Evolutionary conservation across 1,284 basidiomycete genomes (phyloP).

Genomic region (Papiliotrema laurentii): DNA sequence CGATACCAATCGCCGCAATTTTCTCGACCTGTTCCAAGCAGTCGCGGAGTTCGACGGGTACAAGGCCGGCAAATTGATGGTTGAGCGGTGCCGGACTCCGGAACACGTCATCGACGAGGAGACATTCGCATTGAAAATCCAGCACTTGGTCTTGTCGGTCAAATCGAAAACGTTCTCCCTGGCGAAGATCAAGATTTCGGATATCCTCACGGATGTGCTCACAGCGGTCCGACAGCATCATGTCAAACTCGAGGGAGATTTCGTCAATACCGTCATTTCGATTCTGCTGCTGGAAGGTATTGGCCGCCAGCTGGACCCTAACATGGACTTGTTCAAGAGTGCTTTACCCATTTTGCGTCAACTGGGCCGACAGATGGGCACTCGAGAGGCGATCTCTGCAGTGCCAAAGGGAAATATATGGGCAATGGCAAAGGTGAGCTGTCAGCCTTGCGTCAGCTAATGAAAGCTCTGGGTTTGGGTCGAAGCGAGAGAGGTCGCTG

Average conservation of each 20-base stretch:
- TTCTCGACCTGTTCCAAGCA: conserved; percentile 92
- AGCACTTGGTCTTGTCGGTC: conserved; percentile 86
- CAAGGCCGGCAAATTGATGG: conserved; percentile 89
- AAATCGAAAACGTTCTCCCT: conserved; percentile 96
- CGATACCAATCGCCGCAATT: conserved; percentile 77
- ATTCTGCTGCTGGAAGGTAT: conserved; percentile 94
- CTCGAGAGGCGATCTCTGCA: conserved; percentile 63
- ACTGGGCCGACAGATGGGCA: conserved; percentile 81
- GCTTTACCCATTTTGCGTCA: conserved; percentile 85
- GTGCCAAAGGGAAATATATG: conserved; percentile 67
- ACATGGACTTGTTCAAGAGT: conserved; percentile 87
- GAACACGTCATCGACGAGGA: conserved; percentile 87
- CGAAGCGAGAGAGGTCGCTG: conserved; percentile 81
- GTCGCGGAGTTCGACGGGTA: conserved; percentile 97
- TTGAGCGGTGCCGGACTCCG: conserved; percentile 89
- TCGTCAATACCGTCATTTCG: conserved; percentile 95
- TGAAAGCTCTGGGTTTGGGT: conserved; percentile 80
- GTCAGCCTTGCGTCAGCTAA: background rate
- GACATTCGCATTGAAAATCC: conserved; percentile 95
- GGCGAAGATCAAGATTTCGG: conserved; percentile 91
- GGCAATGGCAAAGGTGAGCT: conserved; percentile 74
- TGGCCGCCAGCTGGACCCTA: conserved; percentile 86
- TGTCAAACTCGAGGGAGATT: conserved; percentile 98
- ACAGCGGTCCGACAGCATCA: conserved; percentile 86
- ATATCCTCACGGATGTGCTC: conserved; percentile 84